These are phyloP conservation scores for Ceratocystis destructans DNA, from an alignment of 2,329 filamentous ascomycete species.

Conservation along the genomic window DNA sequence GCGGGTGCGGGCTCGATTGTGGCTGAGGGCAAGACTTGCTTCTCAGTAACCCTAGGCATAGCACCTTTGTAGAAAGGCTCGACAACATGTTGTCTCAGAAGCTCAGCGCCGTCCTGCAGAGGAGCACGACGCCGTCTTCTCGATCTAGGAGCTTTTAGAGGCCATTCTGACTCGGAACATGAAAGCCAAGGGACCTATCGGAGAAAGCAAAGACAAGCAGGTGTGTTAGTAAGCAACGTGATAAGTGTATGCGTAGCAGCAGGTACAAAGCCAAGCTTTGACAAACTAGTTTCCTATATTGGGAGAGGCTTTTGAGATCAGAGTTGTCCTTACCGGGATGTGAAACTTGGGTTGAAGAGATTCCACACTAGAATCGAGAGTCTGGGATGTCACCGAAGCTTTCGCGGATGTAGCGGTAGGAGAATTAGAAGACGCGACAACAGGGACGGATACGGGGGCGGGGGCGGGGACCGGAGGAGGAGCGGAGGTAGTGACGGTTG, in stretches of 20 bases:
- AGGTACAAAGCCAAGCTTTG: background rate
- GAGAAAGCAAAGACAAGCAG: background rate
- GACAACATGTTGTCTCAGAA: constrained; percentile 19
- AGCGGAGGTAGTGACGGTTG: background rate
- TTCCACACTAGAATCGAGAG: constrained; percentile 1
- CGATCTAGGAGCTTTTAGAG: constrained; percentile 27
- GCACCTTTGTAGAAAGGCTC: constrained; percentile 3
- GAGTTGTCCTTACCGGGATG: background rate
- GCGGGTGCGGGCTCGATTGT: background rate
- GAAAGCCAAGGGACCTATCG: constrained; percentile 46
- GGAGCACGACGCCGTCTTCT: constrained; percentile 16
- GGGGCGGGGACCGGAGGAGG: background rate
- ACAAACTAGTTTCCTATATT: background rate
- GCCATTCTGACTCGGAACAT: constrained; percentile 38
- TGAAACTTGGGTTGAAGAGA: constrained; percentile 1
- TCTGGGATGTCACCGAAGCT: background rate
- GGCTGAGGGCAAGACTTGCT: background rate
- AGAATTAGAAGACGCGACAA: constrained; percentile 4
- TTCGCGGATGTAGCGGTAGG: background rate
- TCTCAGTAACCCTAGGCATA: background rate
- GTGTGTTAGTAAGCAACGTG: background rate
- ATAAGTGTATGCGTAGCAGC: too few species aligned
- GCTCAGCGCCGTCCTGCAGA: constrained; percentile 11
- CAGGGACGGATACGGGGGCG: background rate
- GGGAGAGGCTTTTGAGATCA: too few species aligned